Base-by-base conservation (phyloP, 2,329 filamentous ascomycete species). In the Emergomyces pasteurianus region DNA sequence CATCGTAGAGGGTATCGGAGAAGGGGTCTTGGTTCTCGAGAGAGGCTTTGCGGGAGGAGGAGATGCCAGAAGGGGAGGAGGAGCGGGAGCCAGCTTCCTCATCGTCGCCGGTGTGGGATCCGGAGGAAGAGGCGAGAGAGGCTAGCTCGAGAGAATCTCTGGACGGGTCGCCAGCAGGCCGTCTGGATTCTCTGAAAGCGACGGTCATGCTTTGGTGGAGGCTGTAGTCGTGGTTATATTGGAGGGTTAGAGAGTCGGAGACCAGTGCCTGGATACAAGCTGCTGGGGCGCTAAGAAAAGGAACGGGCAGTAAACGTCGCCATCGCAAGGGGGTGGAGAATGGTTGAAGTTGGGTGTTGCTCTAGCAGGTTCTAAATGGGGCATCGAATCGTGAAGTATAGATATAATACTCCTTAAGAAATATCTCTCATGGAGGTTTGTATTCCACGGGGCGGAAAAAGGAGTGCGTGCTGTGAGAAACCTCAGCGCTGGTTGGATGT, bases 81-180 rank as follows among this genome's bases (percentile, higher is more conserved):
- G 42, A 46, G 23, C 34, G 34, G n/a, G 34, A 16, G 0, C 23
- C 16, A 1, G 2, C 21, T 49, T 26, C 46, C 12, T 49, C 84
- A 10, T 81, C 84, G 12, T 81, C 81, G 55, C 77, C 81, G 56
- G 83, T 83, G 64, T 81, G 82, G 2, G 12, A 12, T 58, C 81
- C 83, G 67, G 88, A 90, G 66, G 88, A 91, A 64, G 90, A 95
- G 63, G 92, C 94, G 65, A 99, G 85, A 59, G 92, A 96, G 63
- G 92, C 94, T 62, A 99, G 87, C 79, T 99, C 94, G 70, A 99
- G 85, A 54, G 92, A 97, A 81, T 99, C 94, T 77, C 94, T 89
- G 63, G 84, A 58, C 3, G 31, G 34, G 18, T 42, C 40, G 14
- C 38, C 50, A 18, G 67, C 69, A 60, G 68, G 68, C 63, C 67